A percentile compares a stretch with the other conserved stretches of the same genome.
phyloP scores from a whole-genome alignment of 2,329 filamentous ascomycete species.

The Ophiocordyceps camponoti-floridani region DNA sequence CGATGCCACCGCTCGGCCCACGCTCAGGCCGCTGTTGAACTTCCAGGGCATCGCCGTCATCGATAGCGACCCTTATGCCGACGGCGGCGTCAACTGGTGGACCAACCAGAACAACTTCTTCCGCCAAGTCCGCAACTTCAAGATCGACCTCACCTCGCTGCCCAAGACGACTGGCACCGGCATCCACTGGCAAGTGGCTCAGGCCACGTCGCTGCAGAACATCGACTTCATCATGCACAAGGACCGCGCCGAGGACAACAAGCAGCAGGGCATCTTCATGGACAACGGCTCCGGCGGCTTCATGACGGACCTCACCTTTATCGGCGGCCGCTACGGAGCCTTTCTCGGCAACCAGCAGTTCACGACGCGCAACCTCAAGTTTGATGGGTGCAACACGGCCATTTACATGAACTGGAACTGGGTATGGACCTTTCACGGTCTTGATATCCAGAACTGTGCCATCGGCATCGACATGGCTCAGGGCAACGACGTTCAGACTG shows the following conservation, averaged over 20 bases:
- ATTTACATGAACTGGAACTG: slow-evolving; percentile 89
- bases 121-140: slow-evolving; percentile 6
- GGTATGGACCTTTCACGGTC: slow-evolving; percentile 64
- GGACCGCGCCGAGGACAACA: slow-evolving; percentile 42
- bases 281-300: slow-evolving; percentile 74
- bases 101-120: slow-evolving; percentile 3
- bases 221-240: slow-evolving; percentile 54
- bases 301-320: slow-evolving; percentile 69
- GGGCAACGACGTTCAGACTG: too few species aligned
- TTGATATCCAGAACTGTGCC: slow-evolving; percentile 57
- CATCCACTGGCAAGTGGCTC: slow-evolving; percentile 8
- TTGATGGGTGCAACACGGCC: slow-evolving; percentile 67
- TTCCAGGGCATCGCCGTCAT: slow-evolving; percentile 1
- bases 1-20: slow-evolving; percentile 54
- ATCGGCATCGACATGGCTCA: slow-evolving; percentile 61
- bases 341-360: slow-evolving; percentile 81
- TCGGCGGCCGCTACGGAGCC: slow-evolving; percentile 60
- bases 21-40: slow-evolving; percentile 28
- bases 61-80: slow-evolving; percentile 4
- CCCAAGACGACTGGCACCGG: neutral
- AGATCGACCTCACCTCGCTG: neutral
- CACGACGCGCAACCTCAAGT: slow-evolving; percentile 65
- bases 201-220: slow-evolving; percentile 8
- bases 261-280: slow-evolving; percentile 65
- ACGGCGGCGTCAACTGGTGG: too few species aligned